Evolutionary conservation across 2,329 filamentous ascomycete genomes (phyloP), one percentile per base, ranked within the genome.

Genomic region (Apiospora aurea): DNA sequence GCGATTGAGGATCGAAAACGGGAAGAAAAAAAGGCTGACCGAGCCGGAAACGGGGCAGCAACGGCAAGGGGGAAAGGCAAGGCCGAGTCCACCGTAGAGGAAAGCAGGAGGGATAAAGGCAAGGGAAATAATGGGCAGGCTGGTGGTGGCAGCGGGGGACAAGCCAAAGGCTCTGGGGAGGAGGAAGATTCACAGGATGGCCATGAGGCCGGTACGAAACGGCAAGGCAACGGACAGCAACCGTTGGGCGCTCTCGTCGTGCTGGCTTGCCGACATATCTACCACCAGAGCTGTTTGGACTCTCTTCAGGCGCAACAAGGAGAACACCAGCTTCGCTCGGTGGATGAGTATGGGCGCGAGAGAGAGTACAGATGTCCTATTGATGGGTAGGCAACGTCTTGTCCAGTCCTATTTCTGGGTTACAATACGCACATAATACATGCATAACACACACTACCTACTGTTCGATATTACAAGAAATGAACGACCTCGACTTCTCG

Each of bases 251-350:
- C 90, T 61, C 80, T 94, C 70, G 89, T 93, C 13, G 87, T 94
- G 68, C 82, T 94, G 76, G 91, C 91, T 29, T 94, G 92, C 79
- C 86, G 91, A 71, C 92, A 94, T 80, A 89, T 93, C 24, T 93
- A 92, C 77, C 92, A 94, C 82, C 87, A 90, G 79, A 85, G 83
- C 38, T 95, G 92, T 78, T 83, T 93, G 51, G 93, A 96, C 78
- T 87, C 89, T 72, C 80, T 92, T 75, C 89, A 90, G 76, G 86
- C 86, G 46, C 85, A 87, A 73, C 84, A 85, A 71, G 87, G 86
- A 74, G 79, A 80, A 4, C 46, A 57, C 69, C 82, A 84, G 77
- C 77, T 79, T 74, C 85, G 83, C 71, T 87, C 83, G 73, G 82
- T 86, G 10, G 82, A 83, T 46, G 84, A 83, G 53, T 78, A 80